phyloP scores from a whole-genome alignment of 306 rosid genomes.

The Hippophae tibetana region DNA sequence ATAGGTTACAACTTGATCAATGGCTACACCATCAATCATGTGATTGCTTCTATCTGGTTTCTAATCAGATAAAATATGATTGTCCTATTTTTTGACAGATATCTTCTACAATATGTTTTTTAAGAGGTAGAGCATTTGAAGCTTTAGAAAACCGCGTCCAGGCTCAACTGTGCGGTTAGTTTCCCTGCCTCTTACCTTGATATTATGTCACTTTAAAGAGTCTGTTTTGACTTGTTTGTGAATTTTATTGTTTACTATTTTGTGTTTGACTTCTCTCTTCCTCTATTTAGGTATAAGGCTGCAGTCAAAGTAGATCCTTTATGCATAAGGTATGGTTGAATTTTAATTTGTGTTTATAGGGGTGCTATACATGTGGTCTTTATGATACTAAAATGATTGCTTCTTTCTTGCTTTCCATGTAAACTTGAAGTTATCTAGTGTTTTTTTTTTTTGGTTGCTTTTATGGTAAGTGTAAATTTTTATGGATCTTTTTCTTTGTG shows the following conservation, averaged over 20 bases:
- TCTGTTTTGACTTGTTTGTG: not conserved
- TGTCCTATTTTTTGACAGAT: slow-evolving; percentile 40
- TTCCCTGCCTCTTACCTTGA: not conserved
- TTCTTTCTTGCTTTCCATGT: too few relatives aligned
- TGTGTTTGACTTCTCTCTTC: not conserved
- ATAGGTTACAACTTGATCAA: not conserved
- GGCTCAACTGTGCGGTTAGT: slow-evolving; percentile 83
- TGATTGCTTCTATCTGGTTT: not conserved
- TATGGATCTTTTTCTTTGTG: not conserved
- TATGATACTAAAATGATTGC: too few relatives aligned
- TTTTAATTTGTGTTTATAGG: not conserved
- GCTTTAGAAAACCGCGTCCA: slow-evolving; percentile 86
- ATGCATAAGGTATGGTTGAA: slow-evolving; percentile 67
- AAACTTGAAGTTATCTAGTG: too few relatives aligned
- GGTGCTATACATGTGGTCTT: not conserved
- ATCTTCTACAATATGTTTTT: slow-evolving; percentile 88
- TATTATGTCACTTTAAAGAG: not conserved
- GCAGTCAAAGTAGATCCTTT: slow-evolving; percentile 92
- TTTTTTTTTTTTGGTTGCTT: too few relatives aligned
- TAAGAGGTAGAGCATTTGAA: slow-evolving; percentile 85
- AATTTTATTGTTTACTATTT: not conserved
- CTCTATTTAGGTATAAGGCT: slow-evolving; percentile 68
- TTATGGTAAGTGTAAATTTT: too few relatives aligned
- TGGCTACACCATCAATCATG: not conserved
- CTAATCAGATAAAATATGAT: slow-evolving; percentile 8